Conservation (phyloP, 2,329 filamentous ascomycete species). For the Berkeleyomyces rouxiae region DNA sequence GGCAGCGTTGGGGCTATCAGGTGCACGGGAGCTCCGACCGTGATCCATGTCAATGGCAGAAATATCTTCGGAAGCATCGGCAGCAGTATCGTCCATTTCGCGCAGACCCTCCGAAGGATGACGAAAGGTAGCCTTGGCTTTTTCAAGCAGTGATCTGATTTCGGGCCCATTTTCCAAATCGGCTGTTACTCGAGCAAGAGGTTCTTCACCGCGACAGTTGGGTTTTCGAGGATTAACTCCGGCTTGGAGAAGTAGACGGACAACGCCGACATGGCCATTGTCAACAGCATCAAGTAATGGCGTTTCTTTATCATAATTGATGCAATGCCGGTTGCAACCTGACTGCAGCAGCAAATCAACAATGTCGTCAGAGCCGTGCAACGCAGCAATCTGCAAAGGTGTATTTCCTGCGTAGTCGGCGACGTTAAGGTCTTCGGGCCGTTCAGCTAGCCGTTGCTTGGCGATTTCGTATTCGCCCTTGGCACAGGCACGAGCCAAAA, state of each 20-base stretch:
- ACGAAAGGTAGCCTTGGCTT: slow-evolving; percentile 10
- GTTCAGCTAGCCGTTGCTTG: slow-evolving; percentile 56
- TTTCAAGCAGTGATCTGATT: slow-evolving; percentile 42
- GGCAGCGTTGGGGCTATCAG: slow-evolving; percentile 20
- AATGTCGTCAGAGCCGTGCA: slow-evolving; percentile 74
- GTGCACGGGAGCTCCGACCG: slow-evolving; percentile 41
- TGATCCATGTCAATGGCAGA: not conserved
- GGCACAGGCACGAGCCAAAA: slow-evolving; percentile 77
- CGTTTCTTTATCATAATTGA: slow-evolving; percentile 73
- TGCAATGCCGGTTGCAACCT: slow-evolving; percentile 67
- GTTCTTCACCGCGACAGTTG: slow-evolving; percentile 85
- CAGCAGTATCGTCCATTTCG: slow-evolving; percentile 13
- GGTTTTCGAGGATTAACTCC: slow-evolving; percentile 84
- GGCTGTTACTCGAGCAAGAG: slow-evolving; percentile 63
- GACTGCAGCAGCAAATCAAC: slow-evolving; percentile 74
- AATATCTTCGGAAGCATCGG: slow-evolving; percentile 35
- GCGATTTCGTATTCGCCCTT: slow-evolving; percentile 67
- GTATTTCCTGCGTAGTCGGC: slow-evolving; percentile 94
- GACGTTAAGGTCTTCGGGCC: slow-evolving; percentile 75
- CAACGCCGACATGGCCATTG: slow-evolving; percentile 79
- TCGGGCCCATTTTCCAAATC: slow-evolving; percentile 64
- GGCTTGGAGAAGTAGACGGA: slow-evolving; percentile 65
- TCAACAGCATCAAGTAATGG: slow-evolving; percentile 92
- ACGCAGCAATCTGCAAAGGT: slow-evolving; percentile 77
- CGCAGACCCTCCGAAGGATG: slow-evolving; percentile 9